Percentiles rank a stretch among this genome's conserved stretches.
These are phyloP conservation scores for Paragyromitra xinjiangensis DNA, from an alignment of 495 filamentous ascomycete genomes.

Conservation along the genomic window DNA sequence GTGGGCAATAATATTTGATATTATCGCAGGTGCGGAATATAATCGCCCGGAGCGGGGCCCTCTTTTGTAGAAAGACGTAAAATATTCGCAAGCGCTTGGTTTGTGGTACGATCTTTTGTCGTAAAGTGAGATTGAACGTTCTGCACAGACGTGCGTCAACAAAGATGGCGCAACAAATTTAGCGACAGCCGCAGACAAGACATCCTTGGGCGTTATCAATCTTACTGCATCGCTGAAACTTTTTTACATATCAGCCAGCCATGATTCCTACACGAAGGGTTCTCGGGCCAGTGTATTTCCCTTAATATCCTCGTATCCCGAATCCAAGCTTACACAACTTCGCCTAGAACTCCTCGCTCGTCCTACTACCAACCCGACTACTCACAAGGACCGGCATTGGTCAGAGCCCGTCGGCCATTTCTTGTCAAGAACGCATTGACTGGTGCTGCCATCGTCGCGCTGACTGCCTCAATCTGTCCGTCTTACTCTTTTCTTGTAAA, in stretches of 20 bases:
- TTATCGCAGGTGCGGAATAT: not conserved
- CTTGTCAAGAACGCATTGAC: constrained; percentile 86
- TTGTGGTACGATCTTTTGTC: not conserved
- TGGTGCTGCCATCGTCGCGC: constrained; percentile 72
- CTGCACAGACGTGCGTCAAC: constrained; percentile 31
- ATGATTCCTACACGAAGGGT: constrained; percentile 51
- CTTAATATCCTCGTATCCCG: not conserved
- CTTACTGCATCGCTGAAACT: constrained; percentile 13
- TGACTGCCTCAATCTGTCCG: constrained; percentile 84
- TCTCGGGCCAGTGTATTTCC: constrained; percentile 42
- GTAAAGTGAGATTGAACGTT: not conserved
- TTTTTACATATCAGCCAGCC: constrained; percentile 9
- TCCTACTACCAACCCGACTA: constrained; percentile 90
- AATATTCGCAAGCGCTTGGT: not conserved
- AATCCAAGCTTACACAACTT: constrained; percentile 15
- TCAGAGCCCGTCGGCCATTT: constrained; percentile 89
- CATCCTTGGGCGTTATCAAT: constrained; percentile 21
- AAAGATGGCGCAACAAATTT: constrained; percentile 32
- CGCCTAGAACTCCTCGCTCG: constrained; percentile 43
- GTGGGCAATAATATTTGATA: not conserved
- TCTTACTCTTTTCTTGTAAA: constrained; percentile 47
- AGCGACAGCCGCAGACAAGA: constrained; percentile 27
- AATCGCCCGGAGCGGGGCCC: not conserved
- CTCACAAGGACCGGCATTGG: constrained; percentile 80
- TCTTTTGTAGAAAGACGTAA: not conserved